Conservation (phyloP, 1,284 basidiomycete species). For the Trichosporon faecale region DNA sequence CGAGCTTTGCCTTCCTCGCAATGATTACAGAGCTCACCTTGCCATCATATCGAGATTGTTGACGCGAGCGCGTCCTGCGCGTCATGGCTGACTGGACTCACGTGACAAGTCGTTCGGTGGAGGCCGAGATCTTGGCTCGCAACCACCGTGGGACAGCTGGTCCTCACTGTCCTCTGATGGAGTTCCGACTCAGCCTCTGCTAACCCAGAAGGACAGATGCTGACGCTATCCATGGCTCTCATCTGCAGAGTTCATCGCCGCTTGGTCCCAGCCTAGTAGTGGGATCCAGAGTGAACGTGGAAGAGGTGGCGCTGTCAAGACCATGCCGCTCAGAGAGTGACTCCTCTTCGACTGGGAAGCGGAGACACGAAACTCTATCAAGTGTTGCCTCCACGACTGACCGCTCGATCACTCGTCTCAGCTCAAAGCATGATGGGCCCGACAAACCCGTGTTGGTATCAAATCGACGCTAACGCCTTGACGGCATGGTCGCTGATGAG, state of each 20-base stretch:
- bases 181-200: no score
- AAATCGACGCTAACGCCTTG: not conserved
- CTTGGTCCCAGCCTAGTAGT: no score
- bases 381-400: not conserved
- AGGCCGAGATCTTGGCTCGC: not conserved
- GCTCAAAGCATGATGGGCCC: not conserved
- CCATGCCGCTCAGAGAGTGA: no score
- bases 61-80: not conserved
- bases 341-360: no score
- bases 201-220: no score
- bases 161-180: no score
- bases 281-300: no score
- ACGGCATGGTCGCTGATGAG: not conserved
- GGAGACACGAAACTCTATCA: no score
- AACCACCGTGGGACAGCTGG: not conserved
- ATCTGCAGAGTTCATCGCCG: no score
- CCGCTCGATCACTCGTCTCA: not conserved
- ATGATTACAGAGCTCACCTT: not conserved
- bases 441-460: not conserved
- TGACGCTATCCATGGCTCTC: no score
- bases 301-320: no score
- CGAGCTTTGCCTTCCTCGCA: not conserved
- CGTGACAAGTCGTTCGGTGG: not conserved
- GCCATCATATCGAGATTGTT: not conserved
- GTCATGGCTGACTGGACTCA: constrained; percentile 9